A percentile compares a stretch with the other conserved stretches of the same genome.
Evolutionary conservation across 2,329 filamentous ascomycete species (phyloP).

Genomic region (Juglanconis juglandina): DNA sequence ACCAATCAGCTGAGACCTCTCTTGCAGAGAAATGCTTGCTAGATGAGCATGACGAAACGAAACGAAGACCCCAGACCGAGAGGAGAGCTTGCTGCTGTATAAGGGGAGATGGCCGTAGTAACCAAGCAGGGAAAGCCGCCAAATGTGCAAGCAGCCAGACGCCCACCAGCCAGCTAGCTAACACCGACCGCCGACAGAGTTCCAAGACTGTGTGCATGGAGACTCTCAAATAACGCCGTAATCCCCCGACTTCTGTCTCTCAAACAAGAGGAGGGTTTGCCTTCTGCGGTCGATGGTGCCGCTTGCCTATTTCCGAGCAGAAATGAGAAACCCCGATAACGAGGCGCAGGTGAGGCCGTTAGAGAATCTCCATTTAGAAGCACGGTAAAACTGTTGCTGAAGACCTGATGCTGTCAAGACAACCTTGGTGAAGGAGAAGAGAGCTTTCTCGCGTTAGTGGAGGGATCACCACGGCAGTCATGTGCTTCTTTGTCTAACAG

Average conservation of each 20-base stretch:
- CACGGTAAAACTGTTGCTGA: conserved; percentile 6
- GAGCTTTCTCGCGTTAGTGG: too few species aligned
- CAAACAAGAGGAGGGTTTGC: too few species aligned
- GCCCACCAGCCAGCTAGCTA: background rate
- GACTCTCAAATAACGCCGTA: background rate
- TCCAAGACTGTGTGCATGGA: background rate
- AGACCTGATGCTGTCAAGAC: too few species aligned
- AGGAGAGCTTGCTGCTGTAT: background rate
- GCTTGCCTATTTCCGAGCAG: too few species aligned
- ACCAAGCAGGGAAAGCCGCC: too few species aligned
- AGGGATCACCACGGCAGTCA: background rate
- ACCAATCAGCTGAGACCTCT: background rate
- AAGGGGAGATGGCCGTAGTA: background rate
- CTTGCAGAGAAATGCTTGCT: background rate
- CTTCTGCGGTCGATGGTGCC: too few species aligned
- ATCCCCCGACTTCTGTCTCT: background rate
- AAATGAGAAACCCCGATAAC: too few species aligned
- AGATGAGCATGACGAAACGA: background rate
- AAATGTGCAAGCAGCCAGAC: background rate
- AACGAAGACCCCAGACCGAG: background rate
- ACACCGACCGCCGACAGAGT: background rate
- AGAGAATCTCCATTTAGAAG: background rate
- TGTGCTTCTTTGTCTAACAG: background rate
- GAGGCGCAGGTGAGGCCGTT: too few species aligned
- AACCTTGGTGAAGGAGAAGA: too few species aligned